Evolutionary conservation across 2,329 filamentous ascomycete species (phyloP), one percentile per base, ranked within the genome.

Genomic region (Falciphora oryzae): DNA sequence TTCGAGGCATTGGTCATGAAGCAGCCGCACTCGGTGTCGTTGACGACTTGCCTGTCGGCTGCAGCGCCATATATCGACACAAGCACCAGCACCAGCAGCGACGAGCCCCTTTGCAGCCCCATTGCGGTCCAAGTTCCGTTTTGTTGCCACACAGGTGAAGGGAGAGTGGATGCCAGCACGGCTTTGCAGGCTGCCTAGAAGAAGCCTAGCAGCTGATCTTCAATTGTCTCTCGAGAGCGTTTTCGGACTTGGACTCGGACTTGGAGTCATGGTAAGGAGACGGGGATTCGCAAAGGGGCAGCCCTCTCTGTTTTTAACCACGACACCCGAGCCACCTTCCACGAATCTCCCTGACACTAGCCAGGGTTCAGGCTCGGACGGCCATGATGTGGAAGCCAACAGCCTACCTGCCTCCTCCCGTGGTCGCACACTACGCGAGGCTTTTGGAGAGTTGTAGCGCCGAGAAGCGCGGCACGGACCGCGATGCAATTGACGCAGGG

Each of bases 1-100:
- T 74, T 75, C 16, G 76, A 78, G 59, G 75, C 79, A 68, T 83
- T 82, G 68, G 78, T 81, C 62, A 80, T 70, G 68, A 77, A 85
- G 70, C 82, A 84, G 65, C 75, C 74, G 71, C 82, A 84, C 57
- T 73, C 69, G 31, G 72, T 69, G 63, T 77, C 75, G 31, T 14
- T 58, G 29, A 63, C 62, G 29, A 58, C 13, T 13, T 25, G 62
- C 32, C 25, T 58, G 25, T 62, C 38, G n/a, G 60, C 60, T 27
- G 28, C 60, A 22, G 35, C 60, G 38, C 38, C 27, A 11, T 18
- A 28, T n/a, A 53, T n/a, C 35, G 27, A 62, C 2, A 11, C 35
- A 28, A 62, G 60, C 28, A 62, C 5, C 38, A 62, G 35, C 32
- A 62, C n/a, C 57, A 58, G 27, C 22, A 62, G 22, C 14, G 35